These are phyloP conservation scores for Colletotrichum sp. DNA, from an alignment of 2,329 filamentous ascomycete species.

Conservation along the genomic window DNA sequence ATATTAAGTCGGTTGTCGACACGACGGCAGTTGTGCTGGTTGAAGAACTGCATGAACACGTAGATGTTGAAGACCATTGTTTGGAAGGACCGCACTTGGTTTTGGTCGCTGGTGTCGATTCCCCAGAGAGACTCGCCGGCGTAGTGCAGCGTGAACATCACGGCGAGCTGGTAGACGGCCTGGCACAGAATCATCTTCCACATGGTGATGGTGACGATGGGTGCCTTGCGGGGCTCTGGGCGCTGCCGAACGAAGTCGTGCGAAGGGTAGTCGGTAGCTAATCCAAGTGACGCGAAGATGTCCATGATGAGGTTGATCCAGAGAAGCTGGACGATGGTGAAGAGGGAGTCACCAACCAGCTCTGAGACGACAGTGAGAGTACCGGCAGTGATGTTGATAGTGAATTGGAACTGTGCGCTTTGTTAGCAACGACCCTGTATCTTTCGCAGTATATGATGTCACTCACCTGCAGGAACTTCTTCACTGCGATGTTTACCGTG, in stretches of 20 bases:
- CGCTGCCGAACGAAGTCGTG: slow-evolving; percentile 35
- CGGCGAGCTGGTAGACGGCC: slow-evolving; percentile 72
- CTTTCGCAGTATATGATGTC: neutral
- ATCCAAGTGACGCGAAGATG: slow-evolving; percentile 60
- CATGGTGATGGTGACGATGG: slow-evolving; percentile 71
- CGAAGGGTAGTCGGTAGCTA: slow-evolving; percentile 43
- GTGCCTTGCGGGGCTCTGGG: slow-evolving; percentile 31
- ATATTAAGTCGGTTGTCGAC: slow-evolving; percentile 86
- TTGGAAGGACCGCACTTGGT: slow-evolving; percentile 45
- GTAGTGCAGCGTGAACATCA: slow-evolving; percentile 66
- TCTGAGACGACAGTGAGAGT: slow-evolving; percentile 63
- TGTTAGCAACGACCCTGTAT: neutral
- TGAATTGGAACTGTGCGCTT: slow-evolving; percentile 55
- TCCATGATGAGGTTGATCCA: slow-evolving; percentile 69
- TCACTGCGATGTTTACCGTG: slow-evolving; percentile 66
- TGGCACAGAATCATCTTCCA: slow-evolving; percentile 86
- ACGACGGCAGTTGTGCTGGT: slow-evolving; percentile 81
- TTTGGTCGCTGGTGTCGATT: neutral
- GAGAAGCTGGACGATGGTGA: slow-evolving; percentile 62
- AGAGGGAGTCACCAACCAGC: slow-evolving; percentile 55
- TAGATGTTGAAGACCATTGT: slow-evolving; percentile 86
- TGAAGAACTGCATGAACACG: slow-evolving; percentile 92
- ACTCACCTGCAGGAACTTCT: slow-evolving; percentile 64
- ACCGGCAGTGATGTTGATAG: slow-evolving; percentile 66
- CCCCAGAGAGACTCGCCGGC: slow-evolving; percentile 56